phyloP scores from a whole-genome alignment of 768 basidiomycete species.

The Hortiboletus campestris region DNA sequence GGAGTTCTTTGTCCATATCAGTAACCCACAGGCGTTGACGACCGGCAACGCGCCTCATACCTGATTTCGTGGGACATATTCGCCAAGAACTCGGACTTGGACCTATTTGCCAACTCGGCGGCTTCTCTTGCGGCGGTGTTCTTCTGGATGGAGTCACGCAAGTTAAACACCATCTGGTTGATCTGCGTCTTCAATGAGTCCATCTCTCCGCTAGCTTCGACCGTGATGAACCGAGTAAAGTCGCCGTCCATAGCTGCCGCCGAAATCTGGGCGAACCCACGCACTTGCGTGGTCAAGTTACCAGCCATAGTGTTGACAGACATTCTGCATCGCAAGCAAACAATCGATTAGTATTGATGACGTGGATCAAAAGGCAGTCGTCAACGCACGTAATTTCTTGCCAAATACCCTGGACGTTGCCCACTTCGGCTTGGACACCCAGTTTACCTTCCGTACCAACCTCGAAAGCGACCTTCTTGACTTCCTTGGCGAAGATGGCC shows the following conservation, averaged over 20 bases:
- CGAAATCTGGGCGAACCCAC: conserved; percentile 98
- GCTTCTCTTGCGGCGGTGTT: conserved; percentile 97
- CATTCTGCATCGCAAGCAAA: conserved; percentile 46
- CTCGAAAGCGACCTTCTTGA: conserved; percentile 95
- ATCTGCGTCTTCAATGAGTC: conserved; percentile 98
- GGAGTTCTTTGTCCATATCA: conserved; percentile 67
- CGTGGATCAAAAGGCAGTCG: not conserved
- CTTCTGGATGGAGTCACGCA: conserved; percentile 96
- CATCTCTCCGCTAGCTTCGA: conserved; percentile 98
- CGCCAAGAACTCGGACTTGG: conserved; percentile 97
- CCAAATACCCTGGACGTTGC: conserved; percentile 97
- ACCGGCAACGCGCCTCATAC: conserved; percentile 42
- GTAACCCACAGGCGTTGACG: not conserved
- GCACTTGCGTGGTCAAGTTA: conserved; percentile 96
- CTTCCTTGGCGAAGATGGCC: conserved; percentile 70
- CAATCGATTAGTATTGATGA: not conserved
- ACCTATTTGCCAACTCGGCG: conserved; percentile 95
- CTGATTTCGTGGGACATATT: conserved; percentile 98
- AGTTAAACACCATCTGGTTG: conserved; percentile 98
- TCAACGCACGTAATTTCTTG: conserved; percentile 90
- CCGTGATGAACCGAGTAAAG: conserved; percentile 98
- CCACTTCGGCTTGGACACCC: conserved; percentile 96
- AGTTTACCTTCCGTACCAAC: conserved; percentile 99
- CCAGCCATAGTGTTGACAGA: conserved; percentile 98
- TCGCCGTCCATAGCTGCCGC: conserved; percentile 99